phyloP scores from a whole-genome alignment of 192 early-diverging fungal genomes.

The Dissophora ornata region DNA sequence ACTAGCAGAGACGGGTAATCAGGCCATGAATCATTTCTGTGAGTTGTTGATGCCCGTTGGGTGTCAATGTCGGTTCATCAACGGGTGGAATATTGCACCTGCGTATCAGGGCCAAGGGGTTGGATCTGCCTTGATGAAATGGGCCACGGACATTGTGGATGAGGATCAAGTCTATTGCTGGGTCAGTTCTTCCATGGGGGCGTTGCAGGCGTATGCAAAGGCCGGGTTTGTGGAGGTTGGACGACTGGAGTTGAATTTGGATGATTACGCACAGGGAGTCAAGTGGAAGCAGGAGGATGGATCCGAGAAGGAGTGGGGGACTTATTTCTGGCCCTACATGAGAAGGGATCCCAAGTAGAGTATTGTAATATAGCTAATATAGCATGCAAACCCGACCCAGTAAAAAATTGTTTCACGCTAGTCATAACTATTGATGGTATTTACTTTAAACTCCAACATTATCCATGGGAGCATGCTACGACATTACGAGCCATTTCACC shows the following conservation, averaged over 20 bases:
- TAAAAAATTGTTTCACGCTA: too few relatives aligned
- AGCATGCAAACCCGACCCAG: too few relatives aligned
- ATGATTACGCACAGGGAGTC: constrained; percentile 9
- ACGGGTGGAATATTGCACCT: constrained; percentile 10
- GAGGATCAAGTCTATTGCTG: constrained; percentile 7
- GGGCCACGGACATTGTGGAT: constrained; percentile 6
- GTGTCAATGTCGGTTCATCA: constrained; percentile 6
- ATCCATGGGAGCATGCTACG: too few relatives aligned
- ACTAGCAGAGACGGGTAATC: background rate
- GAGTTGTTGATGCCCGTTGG: too few relatives aligned
- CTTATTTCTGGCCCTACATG: constrained; percentile 12
- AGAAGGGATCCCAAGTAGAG: constrained; percentile 19
- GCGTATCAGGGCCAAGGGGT: constrained; percentile 16
- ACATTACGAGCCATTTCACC: too few relatives aligned
- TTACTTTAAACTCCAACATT: too few relatives aligned
- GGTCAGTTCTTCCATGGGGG: constrained; percentile 14
- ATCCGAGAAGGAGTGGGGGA: constrained; percentile 1
- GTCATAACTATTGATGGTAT: too few relatives aligned
- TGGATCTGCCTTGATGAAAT: constrained; percentile 16
- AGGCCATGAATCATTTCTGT: too few relatives aligned
- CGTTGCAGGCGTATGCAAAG: background rate
- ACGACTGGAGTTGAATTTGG: background rate
- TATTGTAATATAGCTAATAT: constrained; percentile 10
- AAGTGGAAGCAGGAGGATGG: too few relatives aligned
- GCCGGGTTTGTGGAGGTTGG: constrained; percentile 16